A percentile compares a stretch with the other conserved stretches of the same genome.
phyloP scores from a whole-genome alignment of 108 stramenopile genomes.

The Seminavis robusta region DNA sequence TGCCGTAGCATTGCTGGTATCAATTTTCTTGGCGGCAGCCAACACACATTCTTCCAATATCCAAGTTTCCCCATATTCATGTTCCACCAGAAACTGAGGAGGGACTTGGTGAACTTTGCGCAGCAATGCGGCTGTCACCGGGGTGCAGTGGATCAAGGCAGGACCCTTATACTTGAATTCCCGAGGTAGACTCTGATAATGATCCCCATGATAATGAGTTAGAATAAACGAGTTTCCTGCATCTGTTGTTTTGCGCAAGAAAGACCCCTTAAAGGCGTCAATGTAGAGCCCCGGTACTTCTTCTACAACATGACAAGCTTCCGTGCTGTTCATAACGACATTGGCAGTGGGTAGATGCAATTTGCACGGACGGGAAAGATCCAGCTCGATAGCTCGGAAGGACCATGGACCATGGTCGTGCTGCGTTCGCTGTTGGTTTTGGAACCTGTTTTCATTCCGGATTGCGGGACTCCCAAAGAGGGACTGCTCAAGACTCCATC shows the following conservation, averaged over 20 bases:
- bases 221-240: constrained; percentile 32
- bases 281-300: constrained; percentile 38
- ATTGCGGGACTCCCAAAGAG: too few species aligned
- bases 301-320: constrained; percentile 37
- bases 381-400: too few species aligned
- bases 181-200: constrained; percentile 44
- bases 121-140: constrained; percentile 47
- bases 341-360: too few species aligned
- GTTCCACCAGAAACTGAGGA: constrained; percentile 33
- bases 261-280: constrained; percentile 49
- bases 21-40: neutral
- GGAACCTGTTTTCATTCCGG: too few species aligned
- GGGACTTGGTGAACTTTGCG: constrained; percentile 38
- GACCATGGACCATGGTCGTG: too few species aligned
- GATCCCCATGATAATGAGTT: constrained; percentile 64
- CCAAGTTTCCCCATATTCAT: constrained; percentile 46
- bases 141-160: constrained; percentile 62
- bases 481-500: too few species aligned
- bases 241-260: constrained; percentile 25
- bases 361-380: too few species aligned
- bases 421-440: too few species aligned
- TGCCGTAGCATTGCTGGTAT: neutral
- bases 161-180: constrained; percentile 42
- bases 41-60: neutral
- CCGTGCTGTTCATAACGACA: constrained; percentile 46